A percentile compares a stretch with the other conserved stretches of the same genome.
Evolutionary conservation across 169 alveolate genomes (phyloP).

Genomic region (Plasmodium inui): DNA sequence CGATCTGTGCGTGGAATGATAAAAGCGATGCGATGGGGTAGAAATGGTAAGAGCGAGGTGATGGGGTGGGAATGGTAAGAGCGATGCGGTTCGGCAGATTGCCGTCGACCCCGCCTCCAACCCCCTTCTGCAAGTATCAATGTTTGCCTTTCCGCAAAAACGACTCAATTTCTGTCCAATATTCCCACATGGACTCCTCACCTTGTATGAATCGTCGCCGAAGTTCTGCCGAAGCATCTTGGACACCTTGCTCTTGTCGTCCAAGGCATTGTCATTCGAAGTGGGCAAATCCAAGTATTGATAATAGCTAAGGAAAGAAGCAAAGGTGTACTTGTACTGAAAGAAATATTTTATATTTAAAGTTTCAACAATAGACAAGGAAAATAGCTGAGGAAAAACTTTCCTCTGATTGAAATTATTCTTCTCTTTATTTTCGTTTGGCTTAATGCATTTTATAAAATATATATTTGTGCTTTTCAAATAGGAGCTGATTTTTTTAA

Average conservation of each 20-base stretch:
- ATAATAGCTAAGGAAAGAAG: conserved; percentile 42
- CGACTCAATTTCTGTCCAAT: neutral
- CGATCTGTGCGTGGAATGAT: conserved; percentile 28
- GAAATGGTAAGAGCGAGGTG: neutral
- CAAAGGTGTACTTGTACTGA: conserved; percentile 60
- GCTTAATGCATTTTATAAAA: conserved; percentile 73
- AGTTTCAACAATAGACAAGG: conserved; percentile 74
- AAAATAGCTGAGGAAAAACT: conserved; percentile 59
- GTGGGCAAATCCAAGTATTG: conserved; percentile 28
- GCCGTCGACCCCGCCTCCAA: neutral
- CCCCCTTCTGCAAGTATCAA: neutral
- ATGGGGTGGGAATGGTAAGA: neutral
- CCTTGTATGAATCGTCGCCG: conserved; percentile 40
- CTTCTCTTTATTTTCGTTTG: conserved; percentile 67
- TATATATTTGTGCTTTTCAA: conserved; percentile 55
- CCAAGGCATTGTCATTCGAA: conserved; percentile 18
- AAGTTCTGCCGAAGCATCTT: conserved; percentile 14
- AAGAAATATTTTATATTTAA: conserved; percentile 49
- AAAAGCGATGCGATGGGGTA: neutral
- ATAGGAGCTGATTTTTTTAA: conserved; percentile 42
- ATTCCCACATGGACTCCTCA: neutral
- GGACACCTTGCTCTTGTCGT: conserved; percentile 43
- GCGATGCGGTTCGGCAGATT: too few species aligned
- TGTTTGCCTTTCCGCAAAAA: neutral
- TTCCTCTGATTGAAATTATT: conserved; percentile 40